Evolutionary conservation across 78 protist species (phyloP), one percentile per base, ranked within the genome.

Genomic region (Tieghemostelium lacteum): DNA sequence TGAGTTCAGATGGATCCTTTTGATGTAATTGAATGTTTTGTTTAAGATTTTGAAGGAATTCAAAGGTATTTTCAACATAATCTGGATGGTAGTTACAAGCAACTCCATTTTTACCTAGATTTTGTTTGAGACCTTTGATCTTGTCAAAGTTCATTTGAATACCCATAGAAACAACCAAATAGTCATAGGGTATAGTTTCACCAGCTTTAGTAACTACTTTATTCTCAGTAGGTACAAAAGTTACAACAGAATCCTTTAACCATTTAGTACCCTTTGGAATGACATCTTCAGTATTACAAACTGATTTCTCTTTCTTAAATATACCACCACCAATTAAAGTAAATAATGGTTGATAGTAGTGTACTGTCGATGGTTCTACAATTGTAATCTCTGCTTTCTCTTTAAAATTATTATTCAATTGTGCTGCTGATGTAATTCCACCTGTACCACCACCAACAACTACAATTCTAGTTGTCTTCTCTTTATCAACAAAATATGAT

Each of bases 311-410:
- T 39, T 33, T 50, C 28, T n/a, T 26, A 40, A 67, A 66, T 3
- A 93, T 42, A 62, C 93, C 94, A 26, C 94, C 96, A 39, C 96
- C 96, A 19, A 89, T 92, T 69, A 94, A 73, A 20, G 93, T 94
- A 94, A 94, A 94, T 39, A 65, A 49, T 24, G 96, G 94, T 71
- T 94, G 96, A 54, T 94, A 94, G 34, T 86, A 94, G 87, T 94
- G 96, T n/a, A 57, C 60, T 1, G 55, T 55, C 2, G 65, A 19
- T 66, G 94, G 94, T 64, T 94, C 96, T 69, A 83, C 45, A 22
- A 83, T 83, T 24, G 45, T 33, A 36, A 83, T 83, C 24, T 83
- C 71, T 49, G 78, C 52, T 57, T 66, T 60, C 12, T 36, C 0
- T 40, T 83, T 29, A 33, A 69, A 83, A 36, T 69, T 83, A 26